A percentile compares a stretch with the other conserved stretches of the same genome.
Conservation (phyloP, 768 basidiomycete genomes). For the Termitomyces titanicus region DNA sequence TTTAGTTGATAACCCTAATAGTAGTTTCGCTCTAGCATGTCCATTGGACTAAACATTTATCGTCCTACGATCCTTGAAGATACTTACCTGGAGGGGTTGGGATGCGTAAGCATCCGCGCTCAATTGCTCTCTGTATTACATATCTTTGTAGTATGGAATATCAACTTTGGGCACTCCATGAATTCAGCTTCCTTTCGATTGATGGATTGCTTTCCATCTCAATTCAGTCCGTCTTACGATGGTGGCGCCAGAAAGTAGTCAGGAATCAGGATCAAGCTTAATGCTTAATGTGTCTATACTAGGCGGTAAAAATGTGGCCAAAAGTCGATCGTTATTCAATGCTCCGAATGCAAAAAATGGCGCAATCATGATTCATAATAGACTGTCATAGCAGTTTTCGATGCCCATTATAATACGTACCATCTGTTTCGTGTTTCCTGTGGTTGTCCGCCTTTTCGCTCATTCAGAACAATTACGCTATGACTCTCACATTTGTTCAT, state of each 20-base stretch:
- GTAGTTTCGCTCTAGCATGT: background rate
- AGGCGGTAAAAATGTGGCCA: background rate
- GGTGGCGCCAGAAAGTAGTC: background rate
- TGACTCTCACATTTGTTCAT: conserved; percentile 26
- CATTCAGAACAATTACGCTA: conserved; percentile 4
- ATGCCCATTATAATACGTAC: background rate
- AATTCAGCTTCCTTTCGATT: background rate
- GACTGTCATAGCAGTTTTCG: background rate
- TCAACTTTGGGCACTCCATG: background rate
- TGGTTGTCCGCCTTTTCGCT: background rate
- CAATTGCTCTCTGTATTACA: background rate
- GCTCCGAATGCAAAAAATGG: conserved; percentile 12
- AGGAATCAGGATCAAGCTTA: no score
- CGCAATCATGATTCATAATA: conserved; percentile 15
- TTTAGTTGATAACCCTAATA: no score
- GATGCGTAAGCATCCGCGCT: no score
- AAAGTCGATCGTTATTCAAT: conserved; percentile 11
- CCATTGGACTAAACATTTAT: no score
- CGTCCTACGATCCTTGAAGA: background rate
- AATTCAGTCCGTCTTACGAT: background rate
- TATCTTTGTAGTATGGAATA: background rate
- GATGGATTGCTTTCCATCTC: background rate
- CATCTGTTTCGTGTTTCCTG: background rate
- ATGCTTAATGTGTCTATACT: background rate
- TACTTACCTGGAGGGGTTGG: no score